phyloP scores from a whole-genome alignment of 2,329 filamentous ascomycete species.

The Elsinoe necatrix region DNA sequence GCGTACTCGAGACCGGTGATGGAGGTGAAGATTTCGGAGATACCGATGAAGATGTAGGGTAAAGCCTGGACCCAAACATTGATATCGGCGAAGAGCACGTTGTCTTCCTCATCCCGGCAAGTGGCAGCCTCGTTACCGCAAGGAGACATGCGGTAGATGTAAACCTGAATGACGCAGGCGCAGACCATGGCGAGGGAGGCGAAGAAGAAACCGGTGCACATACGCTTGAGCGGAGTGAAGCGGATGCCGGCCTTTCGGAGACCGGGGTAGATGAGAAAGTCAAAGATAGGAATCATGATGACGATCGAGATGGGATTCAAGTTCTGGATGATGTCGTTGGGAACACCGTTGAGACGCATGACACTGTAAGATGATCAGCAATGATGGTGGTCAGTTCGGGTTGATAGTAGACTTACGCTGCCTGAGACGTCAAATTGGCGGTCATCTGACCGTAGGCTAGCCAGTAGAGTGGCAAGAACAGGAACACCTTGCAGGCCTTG shows the following conservation, averaged over 20 bases:
- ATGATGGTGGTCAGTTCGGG: background rate
- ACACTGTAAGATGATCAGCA: constrained; percentile 12
- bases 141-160: constrained; percentile 46
- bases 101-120: constrained; percentile 21
- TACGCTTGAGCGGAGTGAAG: constrained; percentile 45
- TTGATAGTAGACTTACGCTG: constrained; percentile 19
- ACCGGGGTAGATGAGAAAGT: constrained; percentile 39
- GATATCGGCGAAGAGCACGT: constrained; percentile 21
- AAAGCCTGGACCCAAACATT: constrained; percentile 38
- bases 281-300: constrained; percentile 39
- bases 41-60: constrained; percentile 37
- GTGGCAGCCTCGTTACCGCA: constrained; percentile 37
- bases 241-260: constrained; percentile 35
- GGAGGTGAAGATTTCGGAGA: constrained; percentile 39
- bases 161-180: constrained; percentile 47
- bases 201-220: constrained; percentile 46
- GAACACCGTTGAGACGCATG: constrained; percentile 39
- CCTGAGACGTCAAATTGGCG: constrained; percentile 42
- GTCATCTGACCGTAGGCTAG: constrained; percentile 50
- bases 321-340: constrained; percentile 40
- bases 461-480: constrained; percentile 47
- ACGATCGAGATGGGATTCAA: constrained; percentile 36
- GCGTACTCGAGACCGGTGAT: constrained; percentile 40
- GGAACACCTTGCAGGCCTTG: constrained; percentile 61
- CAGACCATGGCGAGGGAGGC: constrained; percentile 47